phyloP scores from a whole-genome alignment of 768 basidiomycete species.

The Porpolomopsis calyptriformis region DNA sequence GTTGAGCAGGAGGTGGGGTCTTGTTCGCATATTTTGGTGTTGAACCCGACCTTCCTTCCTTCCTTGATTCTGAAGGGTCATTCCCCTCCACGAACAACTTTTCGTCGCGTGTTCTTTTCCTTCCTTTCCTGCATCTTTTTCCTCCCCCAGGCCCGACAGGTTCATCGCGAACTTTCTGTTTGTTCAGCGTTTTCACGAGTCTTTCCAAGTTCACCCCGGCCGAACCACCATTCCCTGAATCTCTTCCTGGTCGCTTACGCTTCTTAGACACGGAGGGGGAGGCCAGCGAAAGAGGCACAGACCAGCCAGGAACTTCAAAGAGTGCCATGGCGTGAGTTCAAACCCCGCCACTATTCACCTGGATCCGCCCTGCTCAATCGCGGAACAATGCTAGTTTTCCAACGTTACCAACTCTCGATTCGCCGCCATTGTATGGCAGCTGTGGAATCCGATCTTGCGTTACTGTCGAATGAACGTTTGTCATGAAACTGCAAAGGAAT shows the following conservation, averaged over 20 bases:
- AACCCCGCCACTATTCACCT: too few species aligned
- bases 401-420: too few species aligned
- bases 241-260: constrained; percentile 35
- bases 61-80: too few species aligned
- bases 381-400: too few species aligned
- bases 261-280: constrained; percentile 34
- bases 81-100: background rate
- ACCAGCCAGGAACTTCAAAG: constrained; percentile 67
- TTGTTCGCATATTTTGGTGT: too few species aligned
- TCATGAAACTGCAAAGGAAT: too few species aligned
- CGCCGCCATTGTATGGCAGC: too few species aligned
- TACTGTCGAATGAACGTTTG: too few species aligned
- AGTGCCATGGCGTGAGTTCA: constrained; percentile 27
- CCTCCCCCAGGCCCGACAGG: constrained; percentile 4
- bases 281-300: constrained; percentile 32
- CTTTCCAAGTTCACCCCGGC: constrained; percentile 51
- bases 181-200: constrained; percentile 38
- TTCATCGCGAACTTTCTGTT: constrained; percentile 16
- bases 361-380: too few species aligned
- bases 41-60: too few species aligned
- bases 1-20: background rate
- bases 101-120: background rate
- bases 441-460: too few species aligned
- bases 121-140: constrained; percentile 11
- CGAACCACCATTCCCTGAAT: constrained; percentile 25